A percentile compares a stretch with the other conserved stretches of the same genome.
These are phyloP conservation scores for Diophrys sp. DNA, from an alignment of 73 alveolate species.

Conservation along the genomic window DNA sequence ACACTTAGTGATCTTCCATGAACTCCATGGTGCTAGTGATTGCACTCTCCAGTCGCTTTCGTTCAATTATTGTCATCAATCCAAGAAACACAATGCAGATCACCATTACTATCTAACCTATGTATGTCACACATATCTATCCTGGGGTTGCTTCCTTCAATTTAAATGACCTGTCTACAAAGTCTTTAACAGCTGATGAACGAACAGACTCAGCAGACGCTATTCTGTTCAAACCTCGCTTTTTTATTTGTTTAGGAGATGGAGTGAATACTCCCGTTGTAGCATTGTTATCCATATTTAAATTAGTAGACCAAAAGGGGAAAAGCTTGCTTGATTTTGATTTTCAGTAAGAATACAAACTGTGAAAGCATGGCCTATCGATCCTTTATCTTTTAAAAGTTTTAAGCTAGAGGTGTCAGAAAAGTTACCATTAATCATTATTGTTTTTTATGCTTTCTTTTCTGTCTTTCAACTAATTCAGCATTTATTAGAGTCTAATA, in stretches of 20 bases:
- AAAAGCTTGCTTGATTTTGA: conserved; percentile 97
- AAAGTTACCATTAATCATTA: no score
- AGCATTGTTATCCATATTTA: no score
- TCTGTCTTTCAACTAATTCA: no score
- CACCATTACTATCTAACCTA: neutral
- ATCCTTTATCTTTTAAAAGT: conserved; percentile 85
- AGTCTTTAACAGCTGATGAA: neutral
- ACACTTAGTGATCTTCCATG: neutral
- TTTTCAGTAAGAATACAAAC: conserved; percentile 98
- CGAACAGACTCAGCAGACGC: no score
- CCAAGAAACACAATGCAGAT: neutral
- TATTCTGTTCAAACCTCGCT: no score
- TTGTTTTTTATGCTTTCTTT: no score
- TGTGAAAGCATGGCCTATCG: conserved; percentile 99
- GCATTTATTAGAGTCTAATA: no score
- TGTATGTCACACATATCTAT: neutral
- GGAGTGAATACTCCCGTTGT: no score
- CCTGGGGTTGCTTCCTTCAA: neutral
- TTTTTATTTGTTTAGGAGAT: no score
- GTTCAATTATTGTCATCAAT: neutral
- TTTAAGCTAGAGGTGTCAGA: conserved; percentile 99
- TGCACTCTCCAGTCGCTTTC: neutral
- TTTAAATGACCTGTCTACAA: neutral
- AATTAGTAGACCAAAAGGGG: conserved; percentile 98
- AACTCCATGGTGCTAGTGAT: neutral